Conservation (phyloP, 805 yeast species). For the Sungouiella thailandica region DNA sequence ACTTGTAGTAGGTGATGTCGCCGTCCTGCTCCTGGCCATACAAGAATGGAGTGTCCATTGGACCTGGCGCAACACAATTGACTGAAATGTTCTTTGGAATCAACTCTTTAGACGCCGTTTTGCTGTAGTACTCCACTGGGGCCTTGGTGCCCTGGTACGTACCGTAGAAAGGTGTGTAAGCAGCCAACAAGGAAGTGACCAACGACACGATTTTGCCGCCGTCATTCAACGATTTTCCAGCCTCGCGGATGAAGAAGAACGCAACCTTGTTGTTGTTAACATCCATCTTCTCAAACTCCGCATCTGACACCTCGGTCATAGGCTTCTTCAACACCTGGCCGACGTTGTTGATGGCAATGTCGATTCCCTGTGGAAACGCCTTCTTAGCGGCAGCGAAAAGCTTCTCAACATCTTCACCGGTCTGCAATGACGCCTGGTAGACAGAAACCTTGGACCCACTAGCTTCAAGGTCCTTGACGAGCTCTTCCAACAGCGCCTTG, state of each 20-base stretch:
- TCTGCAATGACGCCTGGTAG: slow-evolving; percentile 39
- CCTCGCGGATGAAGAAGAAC: slow-evolving; percentile 55
- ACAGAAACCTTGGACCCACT: slow-evolving; percentile 36
- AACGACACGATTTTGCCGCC: slow-evolving; percentile 52
- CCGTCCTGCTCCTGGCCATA: slow-evolving; percentile 54
- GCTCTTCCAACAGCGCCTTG: slow-evolving; percentile 26
- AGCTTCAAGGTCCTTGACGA: slow-evolving; percentile 32
- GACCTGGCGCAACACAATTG: slow-evolving; percentile 60
- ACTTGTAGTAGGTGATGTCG: slow-evolving; percentile 51
- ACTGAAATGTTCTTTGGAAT: slow-evolving; percentile 40
- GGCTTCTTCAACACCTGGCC: slow-evolving; percentile 66
- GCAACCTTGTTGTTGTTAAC: slow-evolving; percentile 54
- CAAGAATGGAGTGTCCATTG: slow-evolving; percentile 64
- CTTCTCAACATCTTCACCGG: slow-evolving; percentile 36
- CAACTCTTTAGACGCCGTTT: slow-evolving; percentile 53
- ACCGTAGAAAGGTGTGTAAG: slow-evolving; percentile 51
- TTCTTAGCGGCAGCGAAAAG: slow-evolving; percentile 43
- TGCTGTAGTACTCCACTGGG: slow-evolving; percentile 49
- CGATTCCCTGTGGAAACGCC: slow-evolving; percentile 44
- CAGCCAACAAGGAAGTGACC: slow-evolving; percentile 64
- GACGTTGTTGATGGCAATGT: slow-evolving; percentile 63
- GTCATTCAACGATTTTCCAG: slow-evolving; percentile 45
- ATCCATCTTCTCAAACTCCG: slow-evolving; percentile 53
- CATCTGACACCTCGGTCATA: slow-evolving; percentile 44
- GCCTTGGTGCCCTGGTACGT: slow-evolving; percentile 55